Base-by-base conservation (phyloP, 1,139 yeast genomes). In the Hansenula lynferdii region DNA sequence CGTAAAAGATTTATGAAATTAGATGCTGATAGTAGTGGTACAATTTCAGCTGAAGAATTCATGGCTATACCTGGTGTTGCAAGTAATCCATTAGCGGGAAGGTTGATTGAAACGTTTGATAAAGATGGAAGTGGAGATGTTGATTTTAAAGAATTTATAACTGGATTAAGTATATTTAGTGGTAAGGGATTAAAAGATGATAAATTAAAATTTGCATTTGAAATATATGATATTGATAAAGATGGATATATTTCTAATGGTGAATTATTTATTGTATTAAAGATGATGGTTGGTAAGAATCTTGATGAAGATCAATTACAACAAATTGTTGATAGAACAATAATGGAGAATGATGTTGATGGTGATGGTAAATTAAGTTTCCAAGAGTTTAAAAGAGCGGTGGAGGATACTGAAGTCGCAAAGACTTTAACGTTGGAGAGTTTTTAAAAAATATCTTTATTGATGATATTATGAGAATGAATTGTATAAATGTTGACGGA, bases 191-290 rank as follows among this genome's bases (percentile, higher is more conserved):
- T 84, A 34, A 79, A 80, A 44, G 83, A 80, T 39, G 97, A 89
- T 49, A 92, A 92, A 62, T 70, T 92, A 46, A 71, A 70, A 57
- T 92, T 94, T 69, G 95, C 97, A 19, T 94, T 94, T 65, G 85
- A 81, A 56, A 87, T 94, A 16, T 94, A 92, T 57, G 99, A 94
- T 57, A 89, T 94, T 48, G 99, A 94, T 61, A 72, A 90, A 40
- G 99, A 94, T 58, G 98, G 98, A 0, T 89, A 60, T 56, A 86
- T 94, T 34, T 90, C 97, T 5, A 92, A 92, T 56, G 98, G 98
- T 18, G 99, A 94, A 62, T 65, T 94, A 42, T 94, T 83, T 56
- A 73, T 92, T 35, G 97, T 94, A 32, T 71, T 94, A 67, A 86
- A 92, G 62, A 85, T 87, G 80, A 94, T 94, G 98, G 98, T 92